A percentile compares a stretch with the other conserved stretches of the same genome.
Evolutionary conservation across 139 green algal species (phyloP).

Genomic region (Chlamydomonas sphaeroides): DNA sequence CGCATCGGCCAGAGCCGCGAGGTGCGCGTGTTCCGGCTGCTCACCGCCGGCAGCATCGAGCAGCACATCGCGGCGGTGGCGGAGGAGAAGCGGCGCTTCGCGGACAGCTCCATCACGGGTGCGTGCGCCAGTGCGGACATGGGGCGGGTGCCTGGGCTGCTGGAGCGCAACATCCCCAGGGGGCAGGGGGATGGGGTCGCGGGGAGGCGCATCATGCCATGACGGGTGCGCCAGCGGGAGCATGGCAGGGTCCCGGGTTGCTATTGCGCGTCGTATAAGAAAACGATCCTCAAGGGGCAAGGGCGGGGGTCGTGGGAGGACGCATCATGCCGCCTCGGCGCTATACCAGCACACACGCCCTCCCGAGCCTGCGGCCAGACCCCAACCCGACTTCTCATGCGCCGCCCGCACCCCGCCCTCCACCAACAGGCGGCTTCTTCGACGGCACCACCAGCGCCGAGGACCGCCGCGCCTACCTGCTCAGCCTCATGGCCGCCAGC

Average conservation of each 20-base stretch:
- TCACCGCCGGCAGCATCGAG: conserved; percentile 78
- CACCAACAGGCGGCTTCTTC: conserved; percentile 82
- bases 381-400: too few species aligned
- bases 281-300: too few species aligned
- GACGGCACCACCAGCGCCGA: conserved; percentile 79
- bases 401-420: not conserved
- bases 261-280: too few species aligned
- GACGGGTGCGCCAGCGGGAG: too few species aligned
- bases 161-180: too few species aligned
- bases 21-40: conserved; percentile 84
- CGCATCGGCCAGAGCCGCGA: conserved; percentile 88
- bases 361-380: too few species aligned
- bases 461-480: conserved; percentile 76
- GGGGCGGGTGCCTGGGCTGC: not conserved
- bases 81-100: conserved; percentile 78
- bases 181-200: too few species aligned
- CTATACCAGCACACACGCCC: too few species aligned
- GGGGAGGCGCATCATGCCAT: too few species aligned
- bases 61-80: conserved; percentile 81
- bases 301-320: too few species aligned
- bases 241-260: too few species aligned
- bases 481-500: conserved; percentile 63
- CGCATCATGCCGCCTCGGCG: too few species aligned
- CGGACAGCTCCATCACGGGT: conserved; percentile 76
- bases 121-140: not conserved